Base-by-base conservation (phyloP, 257 asterid species). In the Jasminum sambac region DNA sequence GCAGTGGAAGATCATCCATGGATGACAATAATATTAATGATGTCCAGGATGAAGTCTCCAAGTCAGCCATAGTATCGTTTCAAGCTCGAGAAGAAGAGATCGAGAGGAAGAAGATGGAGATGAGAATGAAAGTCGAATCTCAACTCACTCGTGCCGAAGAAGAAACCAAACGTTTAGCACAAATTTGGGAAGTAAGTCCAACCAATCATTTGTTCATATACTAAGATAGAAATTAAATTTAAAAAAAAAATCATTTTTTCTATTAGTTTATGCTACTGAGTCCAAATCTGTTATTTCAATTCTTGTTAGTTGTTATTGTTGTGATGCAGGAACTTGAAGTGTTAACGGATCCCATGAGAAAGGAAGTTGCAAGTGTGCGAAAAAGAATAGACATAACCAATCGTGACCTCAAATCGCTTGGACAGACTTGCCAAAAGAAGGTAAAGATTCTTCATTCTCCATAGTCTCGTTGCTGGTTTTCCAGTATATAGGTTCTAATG, bases 261-360 rank as follows among this genome's bases (percentile, higher is more conserved):
- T n/a, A n/a, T n/a, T n/a, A n/a, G n/a, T n/a, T n/a, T n/a, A n/a
- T n/a, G n/a, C n/a, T n/a, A n/a, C n/a, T n/a, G n/a, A n/a, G n/a
- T n/a, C n/a, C 11, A 43, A n/a, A 39, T 39, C 11, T 39, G 11
- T 39, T 6, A 11, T 39, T 43, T 12, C 14, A 43, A 43, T 16
- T 12, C 14, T 4, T 14, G 6, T 44, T 11, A 4, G 14, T 44
- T 11, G 14, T 46, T 46, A 14, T 14, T 46, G 14, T 7, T 46
- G 17, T 46, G 62, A 55, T 48, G 25, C 48, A 92, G 98, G 98
- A 90, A 73, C 88, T 93, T 46, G 96, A 93, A 73, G 96, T 76
- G 63, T 79, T 93, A 72, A 78, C 93, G 10, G 98, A 93, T 81
- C 97, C 98, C 62, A 86, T 86, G 94, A 89, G 95, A 72, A 92